phyloP scores from a whole-genome alignment of 2,329 filamentous ascomycete genomes.

The Davidsoniella virescens region DNA sequence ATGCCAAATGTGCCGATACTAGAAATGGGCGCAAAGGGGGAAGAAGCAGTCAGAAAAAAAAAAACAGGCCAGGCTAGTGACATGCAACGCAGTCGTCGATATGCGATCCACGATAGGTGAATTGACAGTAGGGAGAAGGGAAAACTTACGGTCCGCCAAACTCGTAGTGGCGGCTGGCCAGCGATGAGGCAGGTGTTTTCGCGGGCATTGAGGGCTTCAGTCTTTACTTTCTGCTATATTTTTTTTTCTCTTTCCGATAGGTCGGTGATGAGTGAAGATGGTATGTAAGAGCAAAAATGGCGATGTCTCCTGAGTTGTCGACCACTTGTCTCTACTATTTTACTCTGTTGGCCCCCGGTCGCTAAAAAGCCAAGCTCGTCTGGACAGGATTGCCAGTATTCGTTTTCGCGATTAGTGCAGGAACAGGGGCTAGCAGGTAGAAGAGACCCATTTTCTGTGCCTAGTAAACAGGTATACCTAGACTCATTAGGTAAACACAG shows the following conservation, averaged over 20 bases:
- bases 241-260: background rate
- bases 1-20: constrained; percentile 65
- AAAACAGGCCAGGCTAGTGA: background rate
- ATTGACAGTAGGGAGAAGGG: background rate
- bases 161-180: constrained; percentile 30
- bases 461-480: background rate
- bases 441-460: background rate
- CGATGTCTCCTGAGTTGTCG: too few species aligned
- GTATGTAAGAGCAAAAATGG: background rate
- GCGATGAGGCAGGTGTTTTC: constrained; percentile 15
- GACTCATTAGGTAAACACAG: background rate
- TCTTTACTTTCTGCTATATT: background rate
- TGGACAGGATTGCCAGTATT: background rate
- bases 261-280: background rate
- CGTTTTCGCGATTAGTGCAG: background rate
- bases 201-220: constrained; percentile 7
- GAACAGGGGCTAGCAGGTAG: background rate
- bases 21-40: constrained; percentile 2
- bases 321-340: background rate
- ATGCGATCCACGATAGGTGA: background rate
- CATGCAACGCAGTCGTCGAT: background rate
- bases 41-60: background rate
- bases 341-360: background rate
- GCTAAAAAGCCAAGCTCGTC: background rate
- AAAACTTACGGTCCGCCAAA: constrained; percentile 34